Base-by-base conservation (phyloP, 768 basidiomycete genomes). In the Mycena kentingensis region DNA sequence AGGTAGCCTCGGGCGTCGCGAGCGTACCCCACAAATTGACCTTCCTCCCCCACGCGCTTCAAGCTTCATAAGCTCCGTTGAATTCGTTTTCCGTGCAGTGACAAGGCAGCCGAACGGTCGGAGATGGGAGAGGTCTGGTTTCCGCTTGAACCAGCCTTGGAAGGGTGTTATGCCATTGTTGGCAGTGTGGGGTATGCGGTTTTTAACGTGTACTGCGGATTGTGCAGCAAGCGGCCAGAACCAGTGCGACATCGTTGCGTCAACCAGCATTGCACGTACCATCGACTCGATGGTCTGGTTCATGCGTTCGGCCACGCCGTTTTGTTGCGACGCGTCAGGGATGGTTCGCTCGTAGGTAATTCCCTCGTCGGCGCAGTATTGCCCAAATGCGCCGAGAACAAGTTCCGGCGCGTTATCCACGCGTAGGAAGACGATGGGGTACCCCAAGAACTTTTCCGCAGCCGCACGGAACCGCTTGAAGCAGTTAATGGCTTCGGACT, bases 391-490 rank as follows among this genome's bases (percentile, higher is more conserved):
- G 0, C 49, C 46, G 4, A 47, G 21, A 0, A 61, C 31, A 12
- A 60, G 68, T 42, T 69, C 67, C 1, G 63, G 61, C 0, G 68
- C 67, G 13, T 67, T 57, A 46, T 70, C 69, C 2, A 55, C 47
- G 1, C 46, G 51, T 1, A 64, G 43, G 6, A 39, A 46, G 2
- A 52, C 22, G 4, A 63, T 38, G 2, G 32, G 13, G 1, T 27
- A 15, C 1, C 41, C 22, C 0, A 28, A 22, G 2, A 51, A 38
- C 2, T 51, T 45, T 8, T 65, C 49, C 1, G 61, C 42, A 2
- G 46, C 35, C 0, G 22, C 21, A 2, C 39, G 19, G 28, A 57
- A 64, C 13, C 52, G 37, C 5, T 54, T 32, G 22, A 51, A 51
- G 10, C 39, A 18, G 50, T 58, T 34, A 28, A 54, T 19, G 57